These are phyloP conservation scores for Colletotrichum magnum DNA, from an alignment of 2,329 filamentous ascomycete genomes.

Conservation along the genomic window DNA sequence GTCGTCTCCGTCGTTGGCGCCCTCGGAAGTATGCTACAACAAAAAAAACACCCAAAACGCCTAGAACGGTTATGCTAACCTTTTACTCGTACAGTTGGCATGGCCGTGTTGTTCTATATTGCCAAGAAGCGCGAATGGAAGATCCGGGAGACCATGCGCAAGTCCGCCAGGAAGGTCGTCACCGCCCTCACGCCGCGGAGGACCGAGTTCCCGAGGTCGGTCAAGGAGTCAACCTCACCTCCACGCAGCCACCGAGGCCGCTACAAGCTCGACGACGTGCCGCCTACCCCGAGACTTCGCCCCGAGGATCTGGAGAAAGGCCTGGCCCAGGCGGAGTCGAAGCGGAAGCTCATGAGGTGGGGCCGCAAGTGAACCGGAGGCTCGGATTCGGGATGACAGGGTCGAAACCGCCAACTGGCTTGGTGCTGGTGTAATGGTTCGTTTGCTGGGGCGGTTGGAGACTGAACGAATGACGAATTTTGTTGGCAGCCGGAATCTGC, in stretches of 20 bases:
- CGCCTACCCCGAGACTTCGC: conserved; percentile 69
- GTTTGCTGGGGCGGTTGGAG: conserved; percentile 16
- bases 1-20: conserved; percentile 78
- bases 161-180: conserved; percentile 75
- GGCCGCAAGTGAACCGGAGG: conserved; percentile 35
- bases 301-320: conserved; percentile 74
- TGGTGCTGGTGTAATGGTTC: conserved; percentile 35
- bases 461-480: conserved; percentile 25
- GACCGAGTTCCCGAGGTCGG: conserved; percentile 71
- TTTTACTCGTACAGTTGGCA: conserved; percentile 64
- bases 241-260: conserved; percentile 37
- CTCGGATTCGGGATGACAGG: not conserved
- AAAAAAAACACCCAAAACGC: conserved; percentile 4
- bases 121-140: conserved; percentile 91
- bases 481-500: conserved; percentile 21
- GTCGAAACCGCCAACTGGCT: conserved; percentile 31
- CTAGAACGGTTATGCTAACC: conserved; percentile 13
- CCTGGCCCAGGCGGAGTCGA: conserved; percentile 54
- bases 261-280: conserved; percentile 63
- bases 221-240: conserved; percentile 57
- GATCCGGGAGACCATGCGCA: conserved; percentile 78
- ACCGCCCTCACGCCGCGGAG: conserved; percentile 74
- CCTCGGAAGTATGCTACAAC: conserved; percentile 72
- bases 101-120: conserved; percentile 79
- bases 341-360: conserved; percentile 52